Conservation (phyloP, 768 basidiomycete species). For the Podaxis sp. region DNA sequence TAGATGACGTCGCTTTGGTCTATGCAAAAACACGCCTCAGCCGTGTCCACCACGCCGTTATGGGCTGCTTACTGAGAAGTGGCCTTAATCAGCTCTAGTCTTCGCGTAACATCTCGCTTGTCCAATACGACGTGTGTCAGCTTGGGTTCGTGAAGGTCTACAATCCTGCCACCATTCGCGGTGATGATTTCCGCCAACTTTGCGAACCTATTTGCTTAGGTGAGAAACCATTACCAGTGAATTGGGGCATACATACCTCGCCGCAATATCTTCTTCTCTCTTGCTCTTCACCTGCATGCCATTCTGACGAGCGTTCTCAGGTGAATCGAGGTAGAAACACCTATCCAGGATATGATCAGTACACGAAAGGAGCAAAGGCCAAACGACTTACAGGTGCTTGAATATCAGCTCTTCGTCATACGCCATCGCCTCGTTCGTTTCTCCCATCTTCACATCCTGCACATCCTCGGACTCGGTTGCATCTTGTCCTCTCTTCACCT, state of each 20-base stretch:
- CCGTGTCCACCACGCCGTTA: constrained; percentile 6
- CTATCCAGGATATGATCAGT: constrained; percentile 36
- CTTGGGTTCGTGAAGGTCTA: constrained; percentile 68
- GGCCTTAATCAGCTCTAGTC: constrained; percentile 65
- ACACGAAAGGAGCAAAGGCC: not conserved
- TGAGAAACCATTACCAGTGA: not conserved
- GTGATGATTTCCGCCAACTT: constrained; percentile 51
- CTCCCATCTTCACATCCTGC: constrained; percentile 66
- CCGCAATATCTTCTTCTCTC: constrained; percentile 49
- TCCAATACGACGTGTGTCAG: constrained; percentile 87
- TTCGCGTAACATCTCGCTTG: constrained; percentile 76
- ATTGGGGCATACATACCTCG: constrained; percentile 42
- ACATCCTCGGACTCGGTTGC: constrained; percentile 18
- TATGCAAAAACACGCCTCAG: constrained; percentile 29
- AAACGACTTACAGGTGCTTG: constrained; percentile 66
- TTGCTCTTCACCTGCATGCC: constrained; percentile 59
- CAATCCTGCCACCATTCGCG: constrained; percentile 73
- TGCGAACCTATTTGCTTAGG: constrained; percentile 47
- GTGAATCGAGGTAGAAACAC: constrained; percentile 87
- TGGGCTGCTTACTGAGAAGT: constrained; percentile 61
- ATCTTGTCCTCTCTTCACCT: constrained; percentile 26
- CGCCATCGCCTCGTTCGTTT: constrained; percentile 62
- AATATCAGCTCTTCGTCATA: constrained; percentile 84
- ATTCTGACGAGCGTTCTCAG: constrained; percentile 66
- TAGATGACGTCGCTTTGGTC: constrained; percentile 79